Evolutionary conservation across 108 stramenopile genomes (phyloP).

Genomic region (Nannochloropsis granulata): DNA sequence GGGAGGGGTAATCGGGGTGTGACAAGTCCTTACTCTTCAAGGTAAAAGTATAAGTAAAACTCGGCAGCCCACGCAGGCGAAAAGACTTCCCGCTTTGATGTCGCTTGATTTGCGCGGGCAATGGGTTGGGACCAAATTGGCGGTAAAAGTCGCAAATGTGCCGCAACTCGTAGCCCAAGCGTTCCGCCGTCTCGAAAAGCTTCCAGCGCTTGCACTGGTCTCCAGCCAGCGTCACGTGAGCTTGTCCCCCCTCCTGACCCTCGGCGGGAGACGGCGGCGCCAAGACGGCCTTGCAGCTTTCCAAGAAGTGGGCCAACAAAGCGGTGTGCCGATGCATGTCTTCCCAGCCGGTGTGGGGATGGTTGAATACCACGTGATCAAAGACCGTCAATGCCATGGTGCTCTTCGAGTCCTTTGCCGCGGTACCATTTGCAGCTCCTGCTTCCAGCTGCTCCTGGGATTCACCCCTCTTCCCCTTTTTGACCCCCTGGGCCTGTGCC

Average conservation of each 20-base stretch:
- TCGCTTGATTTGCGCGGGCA: conserved; percentile 7
- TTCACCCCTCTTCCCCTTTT: neutral
- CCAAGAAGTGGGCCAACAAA: conserved; percentile 15
- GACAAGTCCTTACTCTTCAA: neutral
- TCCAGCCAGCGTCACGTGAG: conserved; percentile 17
- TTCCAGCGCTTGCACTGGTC: conserved; percentile 25
- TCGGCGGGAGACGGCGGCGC: neutral
- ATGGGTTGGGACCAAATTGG: neutral
- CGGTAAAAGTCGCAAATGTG: conserved; percentile 4
- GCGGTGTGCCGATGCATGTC: conserved; percentile 21
- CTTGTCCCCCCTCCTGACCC: neutral
- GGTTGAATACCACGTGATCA: conserved; percentile 22
- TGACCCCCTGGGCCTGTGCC: neutral
- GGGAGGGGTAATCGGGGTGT: neutral
- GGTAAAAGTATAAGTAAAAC: conserved; percentile 5
- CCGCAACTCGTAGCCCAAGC: conserved; percentile 6
- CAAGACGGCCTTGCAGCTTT: neutral
- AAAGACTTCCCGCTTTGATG: conserved; percentile 28
- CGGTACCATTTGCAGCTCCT: too few species aligned
- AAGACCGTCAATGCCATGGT: neutral
- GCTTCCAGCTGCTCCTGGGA: neutral
- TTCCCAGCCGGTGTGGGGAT: conserved; percentile 24
- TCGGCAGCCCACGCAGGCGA: neutral
- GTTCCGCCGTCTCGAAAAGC: conserved; percentile 8
- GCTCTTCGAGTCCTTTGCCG: neutral